Base-by-base conservation (phyloP, 106 monocot genomes). In the Posidonia australis region DNA sequence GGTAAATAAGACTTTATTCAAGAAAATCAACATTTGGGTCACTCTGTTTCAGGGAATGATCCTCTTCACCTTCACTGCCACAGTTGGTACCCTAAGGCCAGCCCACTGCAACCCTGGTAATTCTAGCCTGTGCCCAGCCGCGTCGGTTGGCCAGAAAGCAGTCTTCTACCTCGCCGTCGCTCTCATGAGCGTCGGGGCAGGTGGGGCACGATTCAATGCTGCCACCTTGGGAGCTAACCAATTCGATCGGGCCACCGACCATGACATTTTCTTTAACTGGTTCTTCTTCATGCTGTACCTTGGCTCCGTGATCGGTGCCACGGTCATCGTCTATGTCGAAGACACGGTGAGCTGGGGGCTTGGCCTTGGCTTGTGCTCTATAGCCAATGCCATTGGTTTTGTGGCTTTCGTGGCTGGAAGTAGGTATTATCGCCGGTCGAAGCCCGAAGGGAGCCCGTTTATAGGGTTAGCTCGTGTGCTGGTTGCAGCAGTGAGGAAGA, bases 191-290 rank as follows among this genome's bases (percentile, higher is more conserved):
- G 49, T 78, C 31, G 85, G 72, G 5, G 23, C 44, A 5, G 84
- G 77, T 6, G 84, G 89, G 10, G 63, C 75, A 17, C 73, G 84
- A 57, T 82, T 80, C 80, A 82, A 53, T 65, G 65, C 49, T 5
- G 62, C 62, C 31, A 68, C 85, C 9, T 62, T 89, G 70, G 89
- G 85, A 13, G 89, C 82, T 7, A 52, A 73, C 67, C 84, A 89
- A 63, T 80, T 85, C 58, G 75, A 78, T 64, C 4, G 52, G n/a
- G 46, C 55, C 5, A 9, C n/a, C 1, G 82, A 89, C 24, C 74
- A 58, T 10, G 77, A 78, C 25, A 24, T 65, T 3, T 84, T 77
- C 77, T 82, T 89, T 73, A 82, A 85, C 72, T 85, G 89, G 89
- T 82, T 36, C 80, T 85, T 80, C 82, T 59, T 80, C 29, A 54